Evolutionary conservation across 2,329 filamentous ascomycete species (phyloP), one percentile per base, ranked within the genome.

Genomic region (Fusarium veterinarium): DNA sequence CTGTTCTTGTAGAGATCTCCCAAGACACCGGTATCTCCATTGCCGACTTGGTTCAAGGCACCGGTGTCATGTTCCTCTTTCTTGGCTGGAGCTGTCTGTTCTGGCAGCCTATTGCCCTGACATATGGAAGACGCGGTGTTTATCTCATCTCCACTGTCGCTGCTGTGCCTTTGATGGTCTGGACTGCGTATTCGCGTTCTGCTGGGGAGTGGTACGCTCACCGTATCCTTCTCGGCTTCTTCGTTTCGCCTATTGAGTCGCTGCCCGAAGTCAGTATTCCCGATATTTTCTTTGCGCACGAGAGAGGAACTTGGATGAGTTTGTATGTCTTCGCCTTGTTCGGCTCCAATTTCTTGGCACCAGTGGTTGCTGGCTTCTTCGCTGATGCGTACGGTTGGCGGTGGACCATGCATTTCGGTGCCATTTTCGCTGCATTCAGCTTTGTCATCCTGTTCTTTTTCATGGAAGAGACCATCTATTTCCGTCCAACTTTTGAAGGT

Each of bases 1-100:
- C 60, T 9, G 55, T 63, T 1, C 60, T 60, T 4, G 44, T 60
- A 0, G 55, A 46, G 1, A 63, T 63, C 20, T 40, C 55, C 1
- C 30, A 48, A n/a, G 60, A 44, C 13, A 61, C 60, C 5, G 55
- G 44, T 13, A 60, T 30, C 5, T 48, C 56, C 1, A 17, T 60
- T 9, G 60, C 42, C 20, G 44, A 63, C 7, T 16, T 63, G 0
- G 57, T 48, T 28, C 38, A 45, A 8, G 60, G 60, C 10, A 63
- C 55, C 3, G 60, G 60, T 5, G 37, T 60, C 12, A 63, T 63
- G 60, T 63, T 60, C 19, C 41, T 63, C 13, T 48, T 48, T 23
- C 55, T 60, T 11, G 60, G 60, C 1, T 63, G 55, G 60, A 33
- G 60, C 6, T 48, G 42, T 48, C 23, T 63, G 2, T 59, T 63